phyloP scores from a whole-genome alignment of 2,329 filamentous ascomycete genomes.

The Aspergillus piperis region DNA sequence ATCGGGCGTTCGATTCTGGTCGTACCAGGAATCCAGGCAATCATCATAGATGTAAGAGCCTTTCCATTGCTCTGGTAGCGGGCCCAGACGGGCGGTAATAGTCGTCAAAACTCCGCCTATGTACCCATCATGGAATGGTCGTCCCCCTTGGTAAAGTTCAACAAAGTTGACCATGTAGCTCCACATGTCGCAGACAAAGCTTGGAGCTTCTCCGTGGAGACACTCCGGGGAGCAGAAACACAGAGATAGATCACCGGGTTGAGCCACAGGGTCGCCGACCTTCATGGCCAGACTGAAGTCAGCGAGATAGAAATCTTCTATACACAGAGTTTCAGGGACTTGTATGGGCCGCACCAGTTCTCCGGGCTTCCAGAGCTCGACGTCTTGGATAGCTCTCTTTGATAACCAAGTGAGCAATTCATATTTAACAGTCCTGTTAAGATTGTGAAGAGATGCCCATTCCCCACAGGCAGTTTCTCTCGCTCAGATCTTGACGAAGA shows the following conservation, averaged over 20 bases:
- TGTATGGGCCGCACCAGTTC: slow-evolving; percentile 26
- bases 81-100: slow-evolving; percentile 27
- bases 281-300: slow-evolving; percentile 32
- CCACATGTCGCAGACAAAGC: slow-evolving; percentile 33
- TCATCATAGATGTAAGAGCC: slow-evolving; percentile 18
- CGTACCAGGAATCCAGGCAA: slow-evolving; percentile 31
- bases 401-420: slow-evolving; percentile 27
- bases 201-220: slow-evolving; percentile 28
- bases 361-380: slow-evolving; percentile 27
- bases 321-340: slow-evolving; percentile 24
- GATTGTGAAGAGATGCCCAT: slow-evolving; percentile 24
- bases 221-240: slow-evolving; percentile 31
- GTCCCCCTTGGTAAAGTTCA: slow-evolving; percentile 23
- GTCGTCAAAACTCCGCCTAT: slow-evolving; percentile 22
- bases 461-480: slow-evolving; percentile 33
- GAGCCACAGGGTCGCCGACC: slow-evolving; percentile 16
- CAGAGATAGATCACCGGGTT: slow-evolving; percentile 3
- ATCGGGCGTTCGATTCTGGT: slow-evolving; percentile 21
- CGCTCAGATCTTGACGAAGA: slow-evolving; percentile 27
- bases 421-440: slow-evolving; percentile 29
- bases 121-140: slow-evolving; percentile 20
- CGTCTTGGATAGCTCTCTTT: slow-evolving; percentile 27
- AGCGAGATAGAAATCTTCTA: slow-evolving; percentile 31
- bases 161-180: slow-evolving; percentile 34
- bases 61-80: slow-evolving; percentile 30